Evolutionary conservation across 805 yeast genomes (phyloP), one percentile per base, ranked within the genome.

Genomic region (Priceomyces haplophilus): DNA sequence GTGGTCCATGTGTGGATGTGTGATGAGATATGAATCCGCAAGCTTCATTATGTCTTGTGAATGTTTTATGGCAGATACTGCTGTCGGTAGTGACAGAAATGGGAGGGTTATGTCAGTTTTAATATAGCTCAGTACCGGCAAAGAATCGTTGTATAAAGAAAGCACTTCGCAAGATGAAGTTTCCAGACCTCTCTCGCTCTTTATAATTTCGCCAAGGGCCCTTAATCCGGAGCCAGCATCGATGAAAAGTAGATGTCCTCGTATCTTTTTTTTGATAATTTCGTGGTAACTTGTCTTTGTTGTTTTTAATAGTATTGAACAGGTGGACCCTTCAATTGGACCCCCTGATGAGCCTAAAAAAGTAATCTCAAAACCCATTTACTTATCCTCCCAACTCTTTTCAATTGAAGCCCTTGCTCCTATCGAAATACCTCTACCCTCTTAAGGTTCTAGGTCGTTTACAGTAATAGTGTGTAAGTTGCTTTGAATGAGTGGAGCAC

Each of bases 1-100:
- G 58, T 89, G 97, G 59, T 89, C 97, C 40, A 89, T 56, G 61
- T 89, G 97, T 0, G 91, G 79, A 61, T 89, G 97, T 0, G 96
- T 79, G 20, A 89, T 74, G 37, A 83, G 65, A 48, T 74, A 79
- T 24, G 65, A 65, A 6, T 64, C 55, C 2, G 82, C 56, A 5
- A 59, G 48, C 4, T 62, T 60, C 23, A 71, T 59, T 4, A 80
- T 31, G 23, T 48, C 39, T 36, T 52, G 50, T 3, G 76, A 55
- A 17, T 56, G 40, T 38, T 58, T 51, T 39, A 62, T 58, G 7
- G 73, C 57, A 21, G 65, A 50, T 19, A 35, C 25, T 37, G 50
- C 2, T 16, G 27, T 12, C 7, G 40, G 24, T 25, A 55, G 47
- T 3, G 49, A 21, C 13, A 40, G 37, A 47, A 67, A 61, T n/a